Evolutionary conservation across 805 yeast species (phyloP), one percentile per base, ranked within the genome.

Genomic region (Starmerella bombicola): DNA sequence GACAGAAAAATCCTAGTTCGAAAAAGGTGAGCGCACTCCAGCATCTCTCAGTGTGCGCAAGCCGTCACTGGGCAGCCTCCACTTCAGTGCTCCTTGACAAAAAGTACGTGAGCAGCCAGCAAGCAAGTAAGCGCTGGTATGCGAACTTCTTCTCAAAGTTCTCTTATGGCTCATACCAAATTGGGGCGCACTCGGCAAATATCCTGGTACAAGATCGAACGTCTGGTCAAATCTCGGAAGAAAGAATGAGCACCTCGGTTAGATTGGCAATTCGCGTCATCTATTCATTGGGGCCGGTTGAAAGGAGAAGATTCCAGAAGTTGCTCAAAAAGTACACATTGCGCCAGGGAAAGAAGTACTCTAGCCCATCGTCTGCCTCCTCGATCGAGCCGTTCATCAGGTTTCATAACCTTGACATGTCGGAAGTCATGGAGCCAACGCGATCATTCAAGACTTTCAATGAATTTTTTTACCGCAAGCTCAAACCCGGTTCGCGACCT

Each of bases 141-240:
- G 70, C 86, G 3, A 84, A 80, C 53, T 71, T 81, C 3, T 64
- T 86, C 42, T 79, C 85, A 37, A 86, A 84, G 55, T 63, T 91
- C 35, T 82, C 91, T 0, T 85, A 83, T 55, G 98, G 98, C 0
- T 80, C 80, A 52, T 80, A 85, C 56, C 75, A 76, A 36, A 61
- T 88, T 28, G 96, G 96, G 2, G 76, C 78, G 19, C 83, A 88
- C 55, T 84, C 93, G 35, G 98, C 96, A 8, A 88, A 88, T 55
- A 88, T 91, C 23, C 65, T 91, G 37, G 96, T 88, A 2, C 97
- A 91, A 58, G 96, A 91, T 57, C 68, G 98, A 46, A 66, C 71
- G 15, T 78, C 95, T 0, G 98, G 98, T 0, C 70, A 82, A 34
- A 74, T 88, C n/a, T 60, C 80, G 55, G 97, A 88, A 57, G 98